Base-by-base conservation (phyloP, 768 basidiomycete genomes). In the Phlegmacium glaucopus region DNA sequence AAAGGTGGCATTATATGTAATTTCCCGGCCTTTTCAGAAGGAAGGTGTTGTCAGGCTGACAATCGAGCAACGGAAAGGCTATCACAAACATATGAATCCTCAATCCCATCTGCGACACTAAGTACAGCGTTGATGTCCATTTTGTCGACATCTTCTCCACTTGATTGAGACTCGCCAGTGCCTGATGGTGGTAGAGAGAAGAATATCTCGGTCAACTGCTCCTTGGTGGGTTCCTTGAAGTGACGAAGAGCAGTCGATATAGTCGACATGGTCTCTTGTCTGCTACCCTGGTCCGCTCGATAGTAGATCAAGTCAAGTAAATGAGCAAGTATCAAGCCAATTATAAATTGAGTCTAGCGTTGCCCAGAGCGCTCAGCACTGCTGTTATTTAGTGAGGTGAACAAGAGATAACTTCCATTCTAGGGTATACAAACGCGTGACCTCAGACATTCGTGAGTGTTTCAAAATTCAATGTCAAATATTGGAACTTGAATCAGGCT, bases 101-200 rank as follows among this genome's bases (percentile, higher is more conserved):
- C 92, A n/a, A 34, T n/a, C n/a, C 82, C 87, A 51, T 90, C 78
- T 37, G 79, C 83, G 12, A 97, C 74, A 59, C 85, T 93, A 49
- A 95, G 71, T 22, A 94, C 88, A 11, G 91, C 90, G 56, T 85
- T 94, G 56, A 94, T 92, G 54, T 94, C 90, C 80, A 92, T 87
- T 67, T 72, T 81, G 64, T 84, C 83, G 29, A 71, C 63, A 48
- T 77, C 74, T 45, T 76, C 60, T 37, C 59, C 62, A 50, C 58
- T 59, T 36, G 22, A 22, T 57, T 61, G 18, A 57, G 50, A 35
- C 39, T 49, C 39, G 47, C 54, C 44, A 18, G 61, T 57, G 44
- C 61, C 62, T 13, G 60, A 61, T 35, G 81, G 70, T 16, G 90
- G 90, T 40, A 93, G 72, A 16, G 92, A 89, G 73, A 94, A 95